Evolutionary conservation across 768 basidiomycete species (phyloP), one percentile per base, ranked within the genome.

Genomic region (Pisolithus orientalis): DNA sequence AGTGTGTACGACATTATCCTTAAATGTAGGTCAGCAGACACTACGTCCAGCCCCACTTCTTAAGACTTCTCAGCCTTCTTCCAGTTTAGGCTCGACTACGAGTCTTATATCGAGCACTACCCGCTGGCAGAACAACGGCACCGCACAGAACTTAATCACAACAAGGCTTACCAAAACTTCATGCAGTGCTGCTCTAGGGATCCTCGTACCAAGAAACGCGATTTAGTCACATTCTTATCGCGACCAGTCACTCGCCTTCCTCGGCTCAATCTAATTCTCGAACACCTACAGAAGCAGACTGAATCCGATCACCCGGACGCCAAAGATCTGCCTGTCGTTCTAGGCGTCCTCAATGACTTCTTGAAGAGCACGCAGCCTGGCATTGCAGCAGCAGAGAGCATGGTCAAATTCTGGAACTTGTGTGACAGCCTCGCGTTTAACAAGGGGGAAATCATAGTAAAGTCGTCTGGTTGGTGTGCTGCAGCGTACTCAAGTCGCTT

Each of bases 231-330:
- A 2, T 87, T 95, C 60, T 75, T 94, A 25, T 90, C 88, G 11
- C 78, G 93, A 5, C 91, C 93, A 0, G 85, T 94, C 29, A 93
- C 90, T 4, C 84, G 91, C n/a, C 78, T 95, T 25, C 91, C 90
- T 6, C 79, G 93, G 27, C 73, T 94, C 1, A 80, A 80, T 40
- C 78, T 95, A 10, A 71, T 91, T 1, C 72, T 95, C 10, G 83
- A 88, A 56, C 80, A 84, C 47, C 75, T 86, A 10, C 67, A 80
- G 50, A 85, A 89, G 60, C 64, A 80, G 39, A 88, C 87, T 0
- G 80, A 83, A n/a, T 51, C 72, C 21, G 80, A 82, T n/a, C 90
- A 93, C 63, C 84, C 85, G 0, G 93, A 95, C 66, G 62, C 80
- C 42, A 87, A 93, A 54, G 80, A 78, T 4, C 74, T 94, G 6